A percentile compares a stretch with the other conserved stretches of the same genome.
These are phyloP conservation scores for Dysphania ambrosioides DNA, from an alignment of 148 eudicot species.

Conservation along the genomic window DNA sequence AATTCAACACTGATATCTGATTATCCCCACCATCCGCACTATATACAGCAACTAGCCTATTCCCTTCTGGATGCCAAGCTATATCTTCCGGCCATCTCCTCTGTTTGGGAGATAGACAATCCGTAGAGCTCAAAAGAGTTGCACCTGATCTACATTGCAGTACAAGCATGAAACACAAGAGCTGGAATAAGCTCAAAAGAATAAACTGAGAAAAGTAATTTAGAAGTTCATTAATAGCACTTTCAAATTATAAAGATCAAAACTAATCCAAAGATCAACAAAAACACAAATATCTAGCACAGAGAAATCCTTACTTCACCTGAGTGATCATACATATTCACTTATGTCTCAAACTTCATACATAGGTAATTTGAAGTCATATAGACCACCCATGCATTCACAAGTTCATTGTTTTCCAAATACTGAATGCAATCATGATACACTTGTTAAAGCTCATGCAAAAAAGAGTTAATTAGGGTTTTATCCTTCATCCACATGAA, in stretches of 20 bases:
- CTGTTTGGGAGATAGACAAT: constrained; percentile 64
- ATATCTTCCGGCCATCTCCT: constrained; percentile 99
- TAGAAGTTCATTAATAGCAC: too few relatives aligned
- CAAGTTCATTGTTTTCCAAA: background rate
- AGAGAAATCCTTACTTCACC: background rate
- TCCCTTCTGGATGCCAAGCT: constrained; percentile 96
- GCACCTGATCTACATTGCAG: constrained; percentile 71
- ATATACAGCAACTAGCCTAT: constrained; percentile 60
- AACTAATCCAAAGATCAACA: background rate
- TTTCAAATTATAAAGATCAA: background rate
- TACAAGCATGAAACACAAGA: constrained; percentile 19
- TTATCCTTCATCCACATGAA: background rate
- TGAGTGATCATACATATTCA: background rate
- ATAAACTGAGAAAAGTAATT: background rate
- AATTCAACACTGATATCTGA: constrained; percentile 73
- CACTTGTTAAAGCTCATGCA: background rate
- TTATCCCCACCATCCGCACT: constrained; percentile 90
- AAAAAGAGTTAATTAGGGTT: background rate
- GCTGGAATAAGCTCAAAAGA: background rate
- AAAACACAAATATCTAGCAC: background rate
- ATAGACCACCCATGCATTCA: constrained; percentile 1
- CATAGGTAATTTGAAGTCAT: background rate
- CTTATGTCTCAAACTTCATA: background rate
- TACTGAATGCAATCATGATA: background rate
- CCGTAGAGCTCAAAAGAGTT: constrained; percentile 60